phyloP scores from a whole-genome alignment of 768 basidiomycete genomes.

The Lactifluus piperatus region DNA sequence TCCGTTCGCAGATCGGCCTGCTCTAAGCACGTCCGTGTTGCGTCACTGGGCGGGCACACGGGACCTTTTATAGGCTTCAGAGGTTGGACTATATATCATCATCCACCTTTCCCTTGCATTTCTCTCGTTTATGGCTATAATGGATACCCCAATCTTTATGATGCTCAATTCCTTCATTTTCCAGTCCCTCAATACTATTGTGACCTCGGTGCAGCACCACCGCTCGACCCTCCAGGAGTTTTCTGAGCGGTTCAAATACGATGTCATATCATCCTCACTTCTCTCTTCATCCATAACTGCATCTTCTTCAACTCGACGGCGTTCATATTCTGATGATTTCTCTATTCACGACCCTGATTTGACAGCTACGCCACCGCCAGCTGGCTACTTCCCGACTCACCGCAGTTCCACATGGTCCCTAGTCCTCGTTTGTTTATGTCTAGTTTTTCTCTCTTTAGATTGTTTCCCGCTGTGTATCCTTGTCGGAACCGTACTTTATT shows the following conservation, averaged over 20 bases:
- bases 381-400: background rate
- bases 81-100: background rate
- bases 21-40: background rate
- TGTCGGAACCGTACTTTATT: conserved; percentile 12
- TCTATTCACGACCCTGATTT: background rate
- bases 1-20: conserved; percentile 8
- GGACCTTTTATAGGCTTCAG: background rate
- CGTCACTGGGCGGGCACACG: background rate
- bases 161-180: conserved; percentile 2
- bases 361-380: background rate
- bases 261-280: conserved; percentile 20
- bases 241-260: conserved; percentile 21
- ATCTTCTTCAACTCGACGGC: conserved; percentile 8
- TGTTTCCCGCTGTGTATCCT: conserved; percentile 10
- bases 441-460: conserved; percentile 13
- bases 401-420: background rate
- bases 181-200: conserved; percentile 10
- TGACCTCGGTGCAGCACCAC: conserved; percentile 5
- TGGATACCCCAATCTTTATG: background rate
- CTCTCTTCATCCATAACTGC: conserved; percentile 17
- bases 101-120: background rate
- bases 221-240: conserved; percentile 12
- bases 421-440: conserved; percentile 7
- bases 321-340: conserved; percentile 4
- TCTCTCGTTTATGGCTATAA: background rate